Base-by-base conservation (phyloP, 1,284 basidiomycete genomes). In the Cutaneotrichosporon cavernicola region DNA sequence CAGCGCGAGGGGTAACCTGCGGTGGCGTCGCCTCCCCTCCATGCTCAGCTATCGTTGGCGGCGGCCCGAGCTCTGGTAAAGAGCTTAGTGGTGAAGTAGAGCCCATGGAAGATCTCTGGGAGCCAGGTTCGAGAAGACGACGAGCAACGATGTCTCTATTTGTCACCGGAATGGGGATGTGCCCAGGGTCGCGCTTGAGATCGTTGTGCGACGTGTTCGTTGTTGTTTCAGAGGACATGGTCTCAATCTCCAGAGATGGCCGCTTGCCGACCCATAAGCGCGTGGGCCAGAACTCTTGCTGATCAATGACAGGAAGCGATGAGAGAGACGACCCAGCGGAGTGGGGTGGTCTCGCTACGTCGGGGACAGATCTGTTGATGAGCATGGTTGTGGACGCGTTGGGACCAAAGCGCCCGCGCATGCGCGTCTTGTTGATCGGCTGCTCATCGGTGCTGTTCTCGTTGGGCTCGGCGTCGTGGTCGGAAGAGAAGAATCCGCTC, bases 211-310 rank as follows among this genome's bases (percentile, higher is more conserved):
- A n/a, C 26, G 51, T 34, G 49, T 13, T 50, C 26, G 49, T 26
- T 30, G 49, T 50, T 14, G 22, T 57, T 30, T 58, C 58, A 8
- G 70, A 72, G 6, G 76, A 62, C 26, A 69, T 70, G 55, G 73
- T 72, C 52, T 75, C 75, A 8, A 56, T 50, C 26, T 78, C 76
- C 5, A 62, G 62, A 4, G 65, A 65, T 0, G 74, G 73, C 40
- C 68, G 72, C 22, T 70, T 34, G 51, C 26, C 30, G 5, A 65
- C 56, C 70, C 65, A 66, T 21, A 62, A 56, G 14, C 38, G 36
- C 4, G 60, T 60, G 0, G 63, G 56, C 58, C 58, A 67, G 56
- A 64, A 67, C 58, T 61, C 60, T 9, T 64, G 58, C 22, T 60
- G 40, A 5, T 52, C 53, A 18, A 69, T 60, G 0, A 67, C 56